Base-by-base conservation (phyloP, 768 basidiomycete genomes). In the Tricholoma hemisulphureum region DNA sequence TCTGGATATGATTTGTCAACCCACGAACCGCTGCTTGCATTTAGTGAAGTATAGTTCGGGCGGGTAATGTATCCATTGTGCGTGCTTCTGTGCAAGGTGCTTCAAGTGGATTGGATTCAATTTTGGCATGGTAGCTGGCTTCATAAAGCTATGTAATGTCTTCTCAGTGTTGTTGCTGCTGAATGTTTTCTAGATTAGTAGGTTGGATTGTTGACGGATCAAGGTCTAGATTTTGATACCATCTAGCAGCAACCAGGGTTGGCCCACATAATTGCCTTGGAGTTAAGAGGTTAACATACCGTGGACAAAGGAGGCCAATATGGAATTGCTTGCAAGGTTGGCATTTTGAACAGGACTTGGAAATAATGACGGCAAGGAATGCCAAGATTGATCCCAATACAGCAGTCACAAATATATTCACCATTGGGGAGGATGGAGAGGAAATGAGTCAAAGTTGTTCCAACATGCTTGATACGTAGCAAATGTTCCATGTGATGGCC, bases 351-450 rank as follows among this genome's bases (percentile, higher is more conserved):
- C 55, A 24, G 69, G 64, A 1, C 67, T 14, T 60, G 58, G 51
- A 71, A 73, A 52, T 68, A 73, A 51, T 75, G 73, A 2, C 66
- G 65, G 51, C 73, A 76, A 4, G 69, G 70, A 6, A 75, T 43
- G 4, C 71, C 71, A 3, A 73, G 58, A 57, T 69, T 75, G 11
- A 65, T 53, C 2, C 69, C 67, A 70, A 73, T 74, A 34, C 67
- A 68, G 46, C 73, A 76, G 49, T 76, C 72, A 60, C 74, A 76
- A 1, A 74, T 45, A 53, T 70, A 70, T n/a, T 56, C 49, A 14
- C 61, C 57, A 32, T 69, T 58, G 3, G 63, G 39, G 0, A 76
- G 56, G n/a, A 74, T 26, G 1, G 63, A 67, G 2, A 76, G 21
- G 34, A 61, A 59, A 53, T 76, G 74, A 2, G 59, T 46, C 1